Conservation (phyloP, 345 rosid species). For the Aurinia saxatilis region DNA sequence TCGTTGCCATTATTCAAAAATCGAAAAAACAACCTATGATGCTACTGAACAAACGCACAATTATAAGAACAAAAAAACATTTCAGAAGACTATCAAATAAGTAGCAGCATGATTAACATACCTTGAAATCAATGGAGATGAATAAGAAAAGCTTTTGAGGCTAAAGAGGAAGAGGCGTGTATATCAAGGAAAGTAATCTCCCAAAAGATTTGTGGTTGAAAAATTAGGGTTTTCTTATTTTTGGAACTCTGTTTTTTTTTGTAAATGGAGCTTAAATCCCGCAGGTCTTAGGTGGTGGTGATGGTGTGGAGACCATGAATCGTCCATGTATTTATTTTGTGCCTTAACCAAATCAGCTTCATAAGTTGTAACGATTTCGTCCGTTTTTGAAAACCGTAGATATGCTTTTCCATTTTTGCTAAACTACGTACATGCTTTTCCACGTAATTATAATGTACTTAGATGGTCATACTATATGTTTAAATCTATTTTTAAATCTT, state of each 20-base stretch:
- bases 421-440: not conserved
- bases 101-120: conserved; percentile 2
- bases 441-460: not conserved
- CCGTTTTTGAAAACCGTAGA: conserved; percentile 18
- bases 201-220: conserved; percentile 15
- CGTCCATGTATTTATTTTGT: conserved; percentile 8
- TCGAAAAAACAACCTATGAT: conserved; percentile 7
- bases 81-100: not conserved
- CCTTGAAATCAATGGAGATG: conserved; percentile 22
- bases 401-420: not conserved
- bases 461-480: not conserved
- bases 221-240: conserved; percentile 23
- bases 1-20: conserved; percentile 35
- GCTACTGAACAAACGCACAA: not conserved
- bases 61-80: not conserved
- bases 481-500: not conserved
- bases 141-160: conserved; percentile 3
- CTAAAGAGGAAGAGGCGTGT: conserved; percentile 23
- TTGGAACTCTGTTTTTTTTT: conserved; percentile 21
- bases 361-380: conserved; percentile 15
- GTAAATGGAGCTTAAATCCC: conserved; percentile 28
- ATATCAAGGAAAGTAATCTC: conserved; percentile 27
- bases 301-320: conserved; percentile 25
- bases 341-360: conserved; percentile 6
- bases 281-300: conserved; percentile 21